Evolutionary conservation across 257 asterid species (phyloP), one percentile per base, ranked within the genome.

Genomic region (Nicotiana tomentosiformis): DNA sequence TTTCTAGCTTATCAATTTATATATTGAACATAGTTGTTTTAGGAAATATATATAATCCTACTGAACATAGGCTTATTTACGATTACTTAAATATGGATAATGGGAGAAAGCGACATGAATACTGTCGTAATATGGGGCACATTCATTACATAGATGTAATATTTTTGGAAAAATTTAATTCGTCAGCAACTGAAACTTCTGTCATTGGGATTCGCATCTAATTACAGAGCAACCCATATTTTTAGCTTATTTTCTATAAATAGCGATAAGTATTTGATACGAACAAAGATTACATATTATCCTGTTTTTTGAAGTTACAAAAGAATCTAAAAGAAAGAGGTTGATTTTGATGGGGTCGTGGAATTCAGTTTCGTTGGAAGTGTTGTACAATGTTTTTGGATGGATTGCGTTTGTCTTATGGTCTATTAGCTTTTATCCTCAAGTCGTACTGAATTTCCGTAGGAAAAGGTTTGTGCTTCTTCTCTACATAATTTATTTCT

Each of bases 401-500:
- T 96, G 99, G 99, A 46, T 91, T 67, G 97, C 99, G 2, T 96
- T 96, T 43, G 66, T 82, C 6, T 89, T 97, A 5, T 96, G 99
- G 99, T 93, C 99, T 61, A 86, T 96, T 89, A 92, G 99, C 83
- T 96, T 94, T 91, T 96, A 96, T 86, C 99, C 98, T 35, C 99
- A 95, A 81, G 91, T 89, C 9, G 81, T 91, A 68, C 66, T 95
- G 84, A 95, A 95, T 90, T 95, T 92, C 85, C 91, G 84, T 1
- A 84, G 98, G 67, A 94, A 94, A 88, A 96, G 99, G 99, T 95
- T n/a, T 26, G 4, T 16, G 16, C 30, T 10, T 10, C 32, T 65
- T 16, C 61, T 6, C n/a, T 12, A 1, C 62, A 7, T 56, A 4
- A 7, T 32, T 17, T 67, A 20, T 35, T 32, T 4, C 10, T 29